phyloP scores from a whole-genome alignment of 345 rosid species.

The Rhizophora apiculata region DNA sequence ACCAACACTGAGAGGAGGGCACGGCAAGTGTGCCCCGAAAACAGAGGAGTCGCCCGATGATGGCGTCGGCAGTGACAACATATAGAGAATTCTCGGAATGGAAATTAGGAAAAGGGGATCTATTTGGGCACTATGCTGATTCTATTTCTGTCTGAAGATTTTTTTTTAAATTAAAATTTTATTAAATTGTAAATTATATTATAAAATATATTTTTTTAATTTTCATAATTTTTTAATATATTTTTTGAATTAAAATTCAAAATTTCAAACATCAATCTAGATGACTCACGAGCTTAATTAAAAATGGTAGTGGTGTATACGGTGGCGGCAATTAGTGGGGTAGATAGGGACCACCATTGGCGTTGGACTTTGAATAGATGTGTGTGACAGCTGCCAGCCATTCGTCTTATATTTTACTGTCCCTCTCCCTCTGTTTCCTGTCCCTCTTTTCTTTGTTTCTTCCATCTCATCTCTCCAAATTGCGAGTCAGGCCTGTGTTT shows the following conservation, averaged over 20 bases:
- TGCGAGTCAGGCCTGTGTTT: not conserved
- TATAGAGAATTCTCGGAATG: not conserved
- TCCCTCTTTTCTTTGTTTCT: too few species aligned
- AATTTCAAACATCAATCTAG: too few species aligned
- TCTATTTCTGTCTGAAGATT: constrained; percentile 36
- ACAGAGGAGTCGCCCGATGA: not conserved
- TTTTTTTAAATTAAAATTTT: not conserved
- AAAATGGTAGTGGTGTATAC: not conserved
- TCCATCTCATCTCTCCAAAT: too few species aligned
- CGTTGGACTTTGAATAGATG: constrained; percentile 18
- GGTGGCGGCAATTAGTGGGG: constrained; percentile 13
- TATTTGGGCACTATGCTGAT: constrained; percentile 43
- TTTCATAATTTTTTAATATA: too few species aligned
- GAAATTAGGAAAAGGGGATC: constrained; percentile 18
- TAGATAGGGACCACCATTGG: not conserved
- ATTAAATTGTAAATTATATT: too few species aligned
- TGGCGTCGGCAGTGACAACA: constrained; percentile 15
- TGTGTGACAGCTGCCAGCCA: constrained; percentile 11
- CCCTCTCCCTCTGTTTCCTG: too few species aligned
- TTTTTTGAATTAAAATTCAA: too few species aligned
- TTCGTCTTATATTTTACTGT: too few species aligned
- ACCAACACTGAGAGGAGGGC: not conserved
- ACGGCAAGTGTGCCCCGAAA: constrained; percentile 2
- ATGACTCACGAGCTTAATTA: not conserved
- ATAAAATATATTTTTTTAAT: too few species aligned